Base-by-base conservation (phyloP, 2,329 filamentous ascomycete genomes). In the Stemphylium vesicarium region DNA sequence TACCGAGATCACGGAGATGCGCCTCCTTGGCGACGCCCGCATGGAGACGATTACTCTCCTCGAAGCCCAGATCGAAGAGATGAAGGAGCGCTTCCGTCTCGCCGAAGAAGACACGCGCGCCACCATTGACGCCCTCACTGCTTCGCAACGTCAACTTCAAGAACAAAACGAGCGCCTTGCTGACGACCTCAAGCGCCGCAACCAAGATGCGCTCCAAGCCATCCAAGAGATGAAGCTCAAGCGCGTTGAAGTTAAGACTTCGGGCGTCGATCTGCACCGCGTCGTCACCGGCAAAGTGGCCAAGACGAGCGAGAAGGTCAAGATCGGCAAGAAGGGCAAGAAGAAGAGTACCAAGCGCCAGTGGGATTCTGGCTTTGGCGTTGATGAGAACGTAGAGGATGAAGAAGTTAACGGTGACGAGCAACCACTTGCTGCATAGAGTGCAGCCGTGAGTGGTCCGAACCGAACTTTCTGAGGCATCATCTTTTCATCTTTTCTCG, bases 361-460 rank as follows among this genome's bases (percentile, higher is more conserved):
- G 41, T 72, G 66, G 58, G 73, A 75, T 37, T 74, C 70, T 5
- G 73, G 73, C 6, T 70, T 74, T 46, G 70, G 68, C 16, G 62
- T 70, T 15, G 68, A 69, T 16, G 62, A 63, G 43, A 57, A 63
- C 22, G 48, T 57, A 2, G 63, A 68, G 39, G 60, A 62, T 2
- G 40, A 55, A n/a, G 56, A 56, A 18, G 29, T 50, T 3, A 51
- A 53, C 9, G 55, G 39, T 4, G 62, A 63, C n/a, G 59, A 62
- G 13, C 29, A 44, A 24, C 51, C 53, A 11, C 56, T 66, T 47
- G 60, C 56, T 15, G 66, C 57, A n/a, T 65, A 62, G 45, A 51
- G 26, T 31, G 32, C 32, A 15, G 39, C 35, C 24, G 50, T 31
- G 22, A 11, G 35, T 31, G 31, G 33, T 38, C 20, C 13, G n/a